Conservation (phyloP, 345 rosid species). For the Leavenworthia alabamica region DNA sequence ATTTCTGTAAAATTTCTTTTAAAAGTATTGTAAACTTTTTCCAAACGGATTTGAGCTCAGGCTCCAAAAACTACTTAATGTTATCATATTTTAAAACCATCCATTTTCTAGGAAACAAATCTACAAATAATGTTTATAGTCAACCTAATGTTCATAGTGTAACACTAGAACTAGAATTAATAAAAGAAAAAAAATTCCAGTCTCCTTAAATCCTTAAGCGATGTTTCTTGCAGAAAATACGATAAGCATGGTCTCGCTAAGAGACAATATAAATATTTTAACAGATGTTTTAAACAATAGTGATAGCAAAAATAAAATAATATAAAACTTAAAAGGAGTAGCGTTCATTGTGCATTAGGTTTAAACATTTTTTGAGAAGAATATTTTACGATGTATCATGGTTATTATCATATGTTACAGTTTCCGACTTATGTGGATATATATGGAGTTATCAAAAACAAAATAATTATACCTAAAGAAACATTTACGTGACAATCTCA, state of each 20-base stretch:
- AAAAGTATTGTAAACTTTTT: neutral
- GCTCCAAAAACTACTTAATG: neutral
- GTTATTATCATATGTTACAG: neutral
- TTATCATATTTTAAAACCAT: neutral
- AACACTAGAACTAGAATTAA: neutral
- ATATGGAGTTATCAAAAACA: neutral
- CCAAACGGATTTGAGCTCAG: neutral
- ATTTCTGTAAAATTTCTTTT: neutral
- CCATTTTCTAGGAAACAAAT: neutral
- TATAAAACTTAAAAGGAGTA: conserved; percentile 1
- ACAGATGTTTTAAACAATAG: neutral
- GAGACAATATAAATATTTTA: conserved; percentile 2
- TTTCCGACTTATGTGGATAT: neutral
- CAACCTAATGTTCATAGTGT: neutral
- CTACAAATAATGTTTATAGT: neutral
- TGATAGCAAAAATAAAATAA: neutral
- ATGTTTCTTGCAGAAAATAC: conserved; percentile 31
- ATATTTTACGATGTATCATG: neutral
- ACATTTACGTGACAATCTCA: conserved; percentile 35
- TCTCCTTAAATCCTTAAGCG: conserved; percentile 27
- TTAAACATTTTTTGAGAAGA: neutral
- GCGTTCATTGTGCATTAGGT: neutral
- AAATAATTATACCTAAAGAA: neutral
- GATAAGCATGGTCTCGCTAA: conserved; percentile 25
- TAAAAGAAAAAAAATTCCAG: neutral